These are phyloP conservation scores for Lasiodiplodia gonubiensis DNA, from an alignment of 2,329 filamentous ascomycete species.

Conservation along the genomic window DNA sequence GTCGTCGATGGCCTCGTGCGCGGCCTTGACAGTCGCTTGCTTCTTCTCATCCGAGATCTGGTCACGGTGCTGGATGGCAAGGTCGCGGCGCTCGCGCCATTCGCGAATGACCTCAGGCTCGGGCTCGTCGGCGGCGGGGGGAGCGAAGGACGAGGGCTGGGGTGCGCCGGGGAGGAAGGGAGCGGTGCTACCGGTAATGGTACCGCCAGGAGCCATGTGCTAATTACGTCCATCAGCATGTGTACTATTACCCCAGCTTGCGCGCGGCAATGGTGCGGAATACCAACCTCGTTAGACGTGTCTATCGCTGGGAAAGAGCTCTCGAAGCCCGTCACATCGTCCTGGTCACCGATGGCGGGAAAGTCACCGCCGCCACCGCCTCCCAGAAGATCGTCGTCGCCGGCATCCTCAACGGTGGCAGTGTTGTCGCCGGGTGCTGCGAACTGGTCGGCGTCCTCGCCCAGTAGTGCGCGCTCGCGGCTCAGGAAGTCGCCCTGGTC, in stretches of 20 bases:
- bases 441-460: slow-evolving; percentile 93
- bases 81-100: slow-evolving; percentile 91
- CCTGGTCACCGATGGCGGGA: slow-evolving; percentile 46
- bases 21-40: slow-evolving; percentile 83
- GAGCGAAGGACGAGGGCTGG: slow-evolving; percentile 43
- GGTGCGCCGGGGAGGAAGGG: slow-evolving; percentile 59
- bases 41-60: slow-evolving; percentile 84
- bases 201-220: slow-evolving; percentile 75
- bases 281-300: slow-evolving; percentile 69
- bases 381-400: slow-evolving; percentile 74
- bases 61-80: slow-evolving; percentile 80
- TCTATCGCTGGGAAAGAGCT: slow-evolving; percentile 88
- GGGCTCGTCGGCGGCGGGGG: slow-evolving; percentile 71
- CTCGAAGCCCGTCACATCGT: slow-evolving; percentile 72
- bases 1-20: slow-evolving; percentile 93
- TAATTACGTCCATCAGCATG: slow-evolving; percentile 41
- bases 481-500: slow-evolving; percentile 85
- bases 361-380: slow-evolving; percentile 58
- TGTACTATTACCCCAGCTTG: neutral
- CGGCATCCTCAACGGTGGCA: slow-evolving; percentile 65
- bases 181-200: slow-evolving; percentile 74
- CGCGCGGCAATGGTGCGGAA: neutral
- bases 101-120: slow-evolving; percentile 86
- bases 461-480: slow-evolving; percentile 86
- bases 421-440: slow-evolving; percentile 73